These are phyloP conservation scores for Metarhizium rileyi DNA, from an alignment of 2,329 filamentous ascomycete species.

Conservation along the genomic window DNA sequence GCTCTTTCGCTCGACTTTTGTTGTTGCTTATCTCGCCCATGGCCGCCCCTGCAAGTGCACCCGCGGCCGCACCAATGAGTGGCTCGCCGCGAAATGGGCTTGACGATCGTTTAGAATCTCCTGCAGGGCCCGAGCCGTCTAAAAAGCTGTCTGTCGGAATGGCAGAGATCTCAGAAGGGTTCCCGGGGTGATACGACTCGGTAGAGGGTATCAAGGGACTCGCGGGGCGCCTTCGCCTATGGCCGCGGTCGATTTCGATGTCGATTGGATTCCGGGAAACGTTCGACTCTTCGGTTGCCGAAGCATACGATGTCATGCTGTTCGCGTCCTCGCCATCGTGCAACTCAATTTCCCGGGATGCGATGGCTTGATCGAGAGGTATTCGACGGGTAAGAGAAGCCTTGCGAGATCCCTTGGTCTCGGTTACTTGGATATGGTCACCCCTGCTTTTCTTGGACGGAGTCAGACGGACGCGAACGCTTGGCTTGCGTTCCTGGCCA, in stretches of 20 bases:
- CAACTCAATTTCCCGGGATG: conserved; percentile 33
- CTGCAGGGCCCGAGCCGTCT: conserved; percentile 43
- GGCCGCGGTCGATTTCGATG: conserved; percentile 68
- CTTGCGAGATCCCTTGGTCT: conserved; percentile 64
- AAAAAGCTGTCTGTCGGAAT: conserved; percentile 53
- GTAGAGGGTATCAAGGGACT: conserved; percentile 56
- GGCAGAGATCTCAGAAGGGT: conserved; percentile 78
- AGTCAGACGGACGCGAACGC: conserved; percentile 69
- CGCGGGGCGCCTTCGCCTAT: conserved; percentile 50
- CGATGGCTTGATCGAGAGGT: conserved; percentile 33
- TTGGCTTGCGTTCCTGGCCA: conserved; percentile 61
- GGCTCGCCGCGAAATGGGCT: conserved; percentile 32
- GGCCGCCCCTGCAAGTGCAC: conserved; percentile 26
- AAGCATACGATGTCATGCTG: conserved; percentile 66
- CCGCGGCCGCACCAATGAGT: conserved; percentile 24
- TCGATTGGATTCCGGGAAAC: conserved; percentile 71
- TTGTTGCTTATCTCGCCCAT: conserved; percentile 33
- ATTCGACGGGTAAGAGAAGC: conserved; percentile 47
- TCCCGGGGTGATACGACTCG: conserved; percentile 52
- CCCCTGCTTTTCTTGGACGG: conserved; percentile 61
- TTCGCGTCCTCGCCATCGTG: conserved; percentile 49
- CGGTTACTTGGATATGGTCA: conserved; percentile 80
- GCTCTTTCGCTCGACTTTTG: conserved; percentile 37
- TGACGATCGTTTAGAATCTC: conserved; percentile 28
- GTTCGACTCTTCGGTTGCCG: conserved; percentile 70